Evolutionary conservation across 257 asterid species (phyloP).

Genomic region (Nicotiana tabacum): DNA sequence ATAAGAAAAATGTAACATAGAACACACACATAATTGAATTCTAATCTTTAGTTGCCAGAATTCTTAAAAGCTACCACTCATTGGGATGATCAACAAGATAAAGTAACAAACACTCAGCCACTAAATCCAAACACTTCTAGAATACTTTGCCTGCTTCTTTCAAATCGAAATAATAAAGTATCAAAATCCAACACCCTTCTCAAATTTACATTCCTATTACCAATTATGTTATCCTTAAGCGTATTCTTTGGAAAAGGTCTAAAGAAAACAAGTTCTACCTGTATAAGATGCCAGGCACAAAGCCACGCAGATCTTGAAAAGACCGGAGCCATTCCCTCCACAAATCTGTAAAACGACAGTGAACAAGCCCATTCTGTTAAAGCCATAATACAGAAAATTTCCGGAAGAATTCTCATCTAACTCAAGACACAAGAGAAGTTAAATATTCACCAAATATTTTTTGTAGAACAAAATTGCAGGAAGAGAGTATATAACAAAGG

Average conservation of each 20-base stretch:
- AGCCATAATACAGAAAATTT: neutral
- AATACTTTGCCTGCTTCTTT: neutral
- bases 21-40: neutral
- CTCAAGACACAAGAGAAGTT: neutral
- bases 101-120: neutral
- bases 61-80: neutral
- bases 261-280: conserved; percentile 30
- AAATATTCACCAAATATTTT: neutral
- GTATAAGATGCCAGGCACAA: conserved; percentile 99
- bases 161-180: neutral
- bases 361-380: conserved; percentile 5
- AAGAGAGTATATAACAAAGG: neutral
- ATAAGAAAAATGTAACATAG: neutral
- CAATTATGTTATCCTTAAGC: neutral
- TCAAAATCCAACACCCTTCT: neutral
- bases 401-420: neutral
- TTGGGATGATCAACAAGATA: neutral
- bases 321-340: conserved; percentile 99
- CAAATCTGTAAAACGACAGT: conserved; percentile 56
- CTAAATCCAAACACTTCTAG: neutral
- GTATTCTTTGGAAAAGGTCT: too few relatives aligned
- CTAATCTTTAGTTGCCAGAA: neutral
- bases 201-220: too few relatives aligned
- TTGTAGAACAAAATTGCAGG: neutral
- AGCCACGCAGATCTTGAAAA: conserved; percentile 95